Percentiles rank a stretch among this genome's conserved stretches.
These are phyloP conservation scores for Amaranthus palmeri DNA, from an alignment of 148 eudicot genomes.

Conservation along the genomic window DNA sequence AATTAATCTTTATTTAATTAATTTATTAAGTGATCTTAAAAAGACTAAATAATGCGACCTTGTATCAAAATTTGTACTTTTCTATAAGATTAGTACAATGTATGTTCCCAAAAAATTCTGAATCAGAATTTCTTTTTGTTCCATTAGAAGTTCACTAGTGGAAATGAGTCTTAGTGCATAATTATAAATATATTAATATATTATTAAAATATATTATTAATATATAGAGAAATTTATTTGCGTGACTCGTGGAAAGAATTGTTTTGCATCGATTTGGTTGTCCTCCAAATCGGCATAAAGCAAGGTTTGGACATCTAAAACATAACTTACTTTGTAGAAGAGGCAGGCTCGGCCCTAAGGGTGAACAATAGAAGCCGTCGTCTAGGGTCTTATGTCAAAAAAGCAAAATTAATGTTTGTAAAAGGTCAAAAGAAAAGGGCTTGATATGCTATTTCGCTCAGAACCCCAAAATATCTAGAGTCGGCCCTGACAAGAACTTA, in stretches of 20 bases:
- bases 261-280: not conserved
- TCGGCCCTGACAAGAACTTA: too few relatives aligned
- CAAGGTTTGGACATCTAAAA: not conserved
- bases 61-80: not conserved
- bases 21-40: not conserved
- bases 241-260: not conserved
- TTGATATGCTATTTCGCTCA: too few relatives aligned
- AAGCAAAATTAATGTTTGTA: too few relatives aligned
- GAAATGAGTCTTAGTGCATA: not conserved
- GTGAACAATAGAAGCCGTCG: too few relatives aligned
- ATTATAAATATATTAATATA: not conserved
- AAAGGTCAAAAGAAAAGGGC: too few relatives aligned
- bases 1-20: slow-evolving; percentile 17
- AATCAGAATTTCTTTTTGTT: not conserved
- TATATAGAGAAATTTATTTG: not conserved
- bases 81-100: not conserved
- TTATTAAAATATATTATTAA: not conserved
- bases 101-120: not conserved
- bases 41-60: not conserved
- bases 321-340: too few relatives aligned
- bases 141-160: not conserved
- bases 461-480: too few relatives aligned
- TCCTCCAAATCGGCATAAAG: not conserved
- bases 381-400: too few relatives aligned
- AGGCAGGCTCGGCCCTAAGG: too few relatives aligned